These are phyloP conservation scores for Artemisia argyi DNA, from an alignment of 129 eudicot species.

Conservation along the genomic window DNA sequence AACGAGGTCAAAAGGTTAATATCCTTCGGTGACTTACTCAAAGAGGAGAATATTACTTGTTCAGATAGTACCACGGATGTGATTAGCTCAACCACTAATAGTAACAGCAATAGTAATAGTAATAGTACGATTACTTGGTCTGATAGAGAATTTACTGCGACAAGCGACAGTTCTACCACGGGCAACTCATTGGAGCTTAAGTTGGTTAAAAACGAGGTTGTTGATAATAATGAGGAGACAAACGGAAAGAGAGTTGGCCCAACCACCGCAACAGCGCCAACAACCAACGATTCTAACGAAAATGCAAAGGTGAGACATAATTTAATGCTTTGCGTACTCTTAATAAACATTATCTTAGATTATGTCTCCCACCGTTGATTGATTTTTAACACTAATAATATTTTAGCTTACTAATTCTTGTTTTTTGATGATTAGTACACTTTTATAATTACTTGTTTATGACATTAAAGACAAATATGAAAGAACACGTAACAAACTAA, in stretches of 20 bases:
- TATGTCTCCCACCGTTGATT: slow-evolving; percentile 10
- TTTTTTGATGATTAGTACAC: too few relatives aligned
- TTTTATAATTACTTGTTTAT: too few relatives aligned
- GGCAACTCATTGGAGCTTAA: slow-evolving; percentile 30
- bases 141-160: slow-evolving; percentile 51
- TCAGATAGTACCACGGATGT: slow-evolving; percentile 9
- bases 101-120: slow-evolving; percentile 33
- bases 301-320: slow-evolving; percentile 46
- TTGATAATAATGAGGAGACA: slow-evolving; percentile 8
- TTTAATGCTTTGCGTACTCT: slow-evolving; percentile 20
- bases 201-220: slow-evolving; percentile 38
- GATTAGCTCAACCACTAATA: slow-evolving; percentile 11
- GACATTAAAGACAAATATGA: too few relatives aligned
- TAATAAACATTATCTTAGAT: slow-evolving; percentile 6
- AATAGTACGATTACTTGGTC: slow-evolving; percentile 44
- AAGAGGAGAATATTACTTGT: slow-evolving; percentile 24
- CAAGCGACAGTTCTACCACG: slow-evolving; percentile 33
- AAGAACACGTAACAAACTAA: too few relatives aligned
- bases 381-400: not conserved
- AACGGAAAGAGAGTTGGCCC: slow-evolving; percentile 36
- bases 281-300: slow-evolving; percentile 35
- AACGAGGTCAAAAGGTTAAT: slow-evolving; percentile 54
- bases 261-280: slow-evolving; percentile 39
- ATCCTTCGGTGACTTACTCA: slow-evolving; percentile 41
- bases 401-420: not conserved